Conservation (phyloP, 2,329 filamentous ascomycete genomes). For the Penicillium sp. region DNA sequence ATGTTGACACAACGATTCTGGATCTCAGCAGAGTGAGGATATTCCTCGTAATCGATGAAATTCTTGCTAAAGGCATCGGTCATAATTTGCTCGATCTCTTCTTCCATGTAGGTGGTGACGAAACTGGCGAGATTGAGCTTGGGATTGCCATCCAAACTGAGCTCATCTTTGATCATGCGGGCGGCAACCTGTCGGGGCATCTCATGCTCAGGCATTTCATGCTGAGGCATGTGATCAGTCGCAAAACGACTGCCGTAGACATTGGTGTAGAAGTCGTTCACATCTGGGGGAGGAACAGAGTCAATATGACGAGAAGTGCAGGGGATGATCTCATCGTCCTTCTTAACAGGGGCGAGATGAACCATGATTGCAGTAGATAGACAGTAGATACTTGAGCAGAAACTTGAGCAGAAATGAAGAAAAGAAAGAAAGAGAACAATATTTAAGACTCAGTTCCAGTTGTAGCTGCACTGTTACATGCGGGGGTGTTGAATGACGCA, state of each 20-base stretch:
- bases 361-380: constrained; percentile 36
- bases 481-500: no score
- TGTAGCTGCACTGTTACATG: no score
- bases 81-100: constrained; percentile 96
- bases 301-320: constrained; percentile 44
- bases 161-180: constrained; percentile 92
- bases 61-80: constrained; percentile 88
- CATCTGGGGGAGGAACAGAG: constrained; percentile 35
- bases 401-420: neutral
- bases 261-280: constrained; percentile 63
- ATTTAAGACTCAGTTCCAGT: no score
- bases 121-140: constrained; percentile 84
- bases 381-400: neutral
- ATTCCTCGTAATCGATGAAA: constrained; percentile 89
- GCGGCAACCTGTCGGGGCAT: constrained; percentile 95
- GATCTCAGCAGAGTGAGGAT: constrained; percentile 76
- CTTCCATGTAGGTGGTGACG: constrained; percentile 95
- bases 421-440: neutral
- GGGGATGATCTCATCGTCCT: constrained; percentile 38
- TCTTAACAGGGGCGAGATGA: constrained; percentile 42
- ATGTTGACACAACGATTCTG: constrained; percentile 91
- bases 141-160: constrained; percentile 87
- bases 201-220: constrained; percentile 83
- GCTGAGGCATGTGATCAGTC: constrained; percentile 71
- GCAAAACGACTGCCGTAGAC: constrained; percentile 90